Evolutionary conservation across 2,329 filamentous ascomycete genomes (phyloP).

Genomic region (Phoma herbarum): DNA sequence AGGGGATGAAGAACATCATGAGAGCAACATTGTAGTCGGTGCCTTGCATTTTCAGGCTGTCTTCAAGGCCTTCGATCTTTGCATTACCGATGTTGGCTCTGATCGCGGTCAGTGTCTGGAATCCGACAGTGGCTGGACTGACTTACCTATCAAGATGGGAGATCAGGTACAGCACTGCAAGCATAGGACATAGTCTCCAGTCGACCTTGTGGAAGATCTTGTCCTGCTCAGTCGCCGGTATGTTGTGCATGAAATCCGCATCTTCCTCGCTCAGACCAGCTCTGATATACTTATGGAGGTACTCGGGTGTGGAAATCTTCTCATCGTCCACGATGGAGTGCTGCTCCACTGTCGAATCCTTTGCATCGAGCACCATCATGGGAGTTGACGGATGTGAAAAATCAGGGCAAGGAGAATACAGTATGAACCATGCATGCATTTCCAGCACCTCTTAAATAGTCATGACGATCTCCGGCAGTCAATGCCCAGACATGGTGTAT

Average conservation of each 20-base stretch:
- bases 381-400: background rate
- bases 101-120: background rate
- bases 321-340: constrained; percentile 7
- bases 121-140: background rate
- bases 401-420: too few species aligned
- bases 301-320: constrained; percentile 15
- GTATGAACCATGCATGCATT: too few species aligned
- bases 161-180: constrained; percentile 40
- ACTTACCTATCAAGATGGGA: constrained; percentile 40
- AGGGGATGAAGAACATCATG: constrained; percentile 67
- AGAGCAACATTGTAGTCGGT: constrained; percentile 70
- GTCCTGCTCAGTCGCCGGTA: constrained; percentile 34
- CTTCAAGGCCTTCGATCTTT: constrained; percentile 44
- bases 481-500: background rate
- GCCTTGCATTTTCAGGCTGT: constrained; percentile 48
- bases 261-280: constrained; percentile 36
- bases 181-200: constrained; percentile 34
- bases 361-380: constrained; percentile 9
- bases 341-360: constrained; percentile 6
- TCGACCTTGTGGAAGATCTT: constrained; percentile 39
- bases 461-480: background rate
- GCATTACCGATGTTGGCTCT: constrained; percentile 57
- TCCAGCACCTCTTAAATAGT: background rate
- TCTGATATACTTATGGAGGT: constrained; percentile 23
- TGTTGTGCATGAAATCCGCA: constrained; percentile 35